Base-by-base conservation (phyloP, 495 filamentous ascomycete genomes). In the Aspergillus bertholletiae region DNA sequence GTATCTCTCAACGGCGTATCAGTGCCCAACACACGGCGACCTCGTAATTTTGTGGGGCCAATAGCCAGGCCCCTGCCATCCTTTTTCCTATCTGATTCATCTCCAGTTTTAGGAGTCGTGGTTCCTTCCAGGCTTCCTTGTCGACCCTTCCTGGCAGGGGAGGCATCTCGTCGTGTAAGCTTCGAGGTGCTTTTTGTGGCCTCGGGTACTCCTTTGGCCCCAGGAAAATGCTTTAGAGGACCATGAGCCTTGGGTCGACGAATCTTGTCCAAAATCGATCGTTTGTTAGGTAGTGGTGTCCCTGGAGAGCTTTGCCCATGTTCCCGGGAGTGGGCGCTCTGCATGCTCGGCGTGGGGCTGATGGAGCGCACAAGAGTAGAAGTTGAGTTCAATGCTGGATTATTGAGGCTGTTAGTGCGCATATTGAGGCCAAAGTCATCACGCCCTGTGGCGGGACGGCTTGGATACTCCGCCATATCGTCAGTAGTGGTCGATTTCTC, bases 301-400 rank as follows among this genome's bases (percentile, higher is more conserved):
- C 81, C 69, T 5, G 76, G 87, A 2, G 88, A 91, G 37, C 74
- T 74, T 57, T 85, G 82, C 21, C 79, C 80, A 40, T 72, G 63
- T 15, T 74, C 79, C 49, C 67, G 66, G 48, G 62, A 74, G n/a
- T 73, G 64, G 54, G 59, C 71, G 57, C 88, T 87, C 55, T 79
- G 81, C 12, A 77, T 74, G 63, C 86, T 94, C 18, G 86, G 86
- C 2, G 88, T 88, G 12, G 90, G 89, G 63, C 88, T 96, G 24
- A 85, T 82, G 3, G 86, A 83, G 26, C 90, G 84, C 15, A 63
- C 70, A 22, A 72, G 63, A 20, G 70, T 77, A 5, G 75, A 74
- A 15, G 72, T 66, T 20, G 81, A 82, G 37, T 66, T 74, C 68
- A 80, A 74, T 46, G 72, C 75, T 49, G 66, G 27, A 30, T 32